phyloP scores from a whole-genome alignment of 1,284 basidiomycete genomes.

The Sporisorium reilianum region DNA sequence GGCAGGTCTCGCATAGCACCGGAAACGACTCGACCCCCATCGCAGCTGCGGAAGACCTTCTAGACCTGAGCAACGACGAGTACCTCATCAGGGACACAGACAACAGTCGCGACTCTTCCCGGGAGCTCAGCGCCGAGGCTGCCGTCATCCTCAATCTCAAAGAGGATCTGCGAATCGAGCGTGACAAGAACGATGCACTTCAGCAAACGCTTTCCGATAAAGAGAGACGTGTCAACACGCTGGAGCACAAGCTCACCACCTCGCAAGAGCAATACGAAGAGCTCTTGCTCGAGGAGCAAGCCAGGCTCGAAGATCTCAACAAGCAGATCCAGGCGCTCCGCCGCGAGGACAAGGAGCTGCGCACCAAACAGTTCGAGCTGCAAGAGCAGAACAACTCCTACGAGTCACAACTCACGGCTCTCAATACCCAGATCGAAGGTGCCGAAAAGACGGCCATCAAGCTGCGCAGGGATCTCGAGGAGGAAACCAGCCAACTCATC shows the following conservation, averaged over 20 bases:
- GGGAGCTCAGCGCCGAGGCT: conserved; percentile 38
- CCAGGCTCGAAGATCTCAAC: conserved; percentile 39
- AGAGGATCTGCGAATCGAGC: conserved; percentile 47
- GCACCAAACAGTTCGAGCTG: conserved; percentile 35
- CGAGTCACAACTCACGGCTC: conserved; percentile 32
- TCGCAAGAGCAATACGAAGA: conserved; percentile 51
- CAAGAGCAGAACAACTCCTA: conserved; percentile 43
- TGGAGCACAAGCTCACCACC: conserved; percentile 48
- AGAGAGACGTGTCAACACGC: conserved; percentile 35
- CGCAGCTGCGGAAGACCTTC: conserved; percentile 28
- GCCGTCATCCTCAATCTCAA: conserved; percentile 40
- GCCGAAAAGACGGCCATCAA: conserved; percentile 35
- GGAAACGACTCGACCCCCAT: conserved; percentile 37
- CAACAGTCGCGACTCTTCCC: conserved; percentile 36
- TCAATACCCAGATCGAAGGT: conserved; percentile 38
- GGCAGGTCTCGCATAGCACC: conserved; percentile 30
- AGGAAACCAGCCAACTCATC: conserved; percentile 35
- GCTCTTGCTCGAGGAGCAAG: conserved; percentile 40
- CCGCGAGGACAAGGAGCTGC: conserved; percentile 42
- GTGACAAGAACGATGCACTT: conserved; percentile 43
- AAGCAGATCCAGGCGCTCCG: conserved; percentile 45
- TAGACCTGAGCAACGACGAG: conserved; percentile 30
- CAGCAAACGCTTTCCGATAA: conserved; percentile 47
- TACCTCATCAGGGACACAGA: conserved; percentile 33
- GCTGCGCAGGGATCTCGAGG: conserved; percentile 44